phyloP scores from a whole-genome alignment of 495 filamentous ascomycete genomes.

The Durotheca rogersii region DNA sequence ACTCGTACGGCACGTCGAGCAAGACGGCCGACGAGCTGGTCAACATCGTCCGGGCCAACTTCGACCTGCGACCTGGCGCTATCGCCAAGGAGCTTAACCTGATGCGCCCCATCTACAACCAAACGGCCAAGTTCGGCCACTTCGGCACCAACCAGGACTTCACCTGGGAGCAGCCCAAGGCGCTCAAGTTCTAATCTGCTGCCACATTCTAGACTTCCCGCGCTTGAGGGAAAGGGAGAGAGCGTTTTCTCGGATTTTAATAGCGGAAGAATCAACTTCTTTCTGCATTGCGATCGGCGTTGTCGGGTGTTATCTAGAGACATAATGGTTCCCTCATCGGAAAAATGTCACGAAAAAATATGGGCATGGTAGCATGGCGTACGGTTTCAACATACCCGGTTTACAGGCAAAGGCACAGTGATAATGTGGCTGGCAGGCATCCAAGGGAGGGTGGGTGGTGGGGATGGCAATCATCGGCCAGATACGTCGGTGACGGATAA shows the following conservation, averaged over 20 bases:
- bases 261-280: slow-evolving; percentile 50
- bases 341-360: slow-evolving; percentile 40
- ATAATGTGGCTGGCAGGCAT: slow-evolving; percentile 28
- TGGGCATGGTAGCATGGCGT: slow-evolving; percentile 41
- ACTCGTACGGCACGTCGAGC: slow-evolving; percentile 78
- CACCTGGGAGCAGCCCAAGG: slow-evolving; percentile 97
- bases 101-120: slow-evolving; percentile 92
- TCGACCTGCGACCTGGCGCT: slow-evolving; percentile 94
- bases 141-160: slow-evolving; percentile 96
- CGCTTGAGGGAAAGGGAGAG: too few species aligned
- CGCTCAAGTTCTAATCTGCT: slow-evolving; percentile 71
- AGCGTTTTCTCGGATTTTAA: slow-evolving; percentile 34
- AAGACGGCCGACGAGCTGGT: slow-evolving; percentile 79
- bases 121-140: slow-evolving; percentile 99
- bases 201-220: slow-evolving; percentile 28
- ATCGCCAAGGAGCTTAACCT: slow-evolving; percentile 98
- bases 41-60: slow-evolving; percentile 90
- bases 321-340: slow-evolving; percentile 42
- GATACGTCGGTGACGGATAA: slow-evolving; percentile 30
- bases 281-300: slow-evolving; percentile 43
- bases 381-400: slow-evolving; percentile 43
- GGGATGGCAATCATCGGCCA: slow-evolving; percentile 23
- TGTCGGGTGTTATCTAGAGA: slow-evolving; percentile 40
- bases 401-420: slow-evolving; percentile 25
- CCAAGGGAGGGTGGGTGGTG: too few species aligned